Evolutionary conservation across 2,329 filamentous ascomycete genomes (phyloP), one percentile per base, ranked within the genome.

Genomic region (Penicillium nordicum): DNA sequence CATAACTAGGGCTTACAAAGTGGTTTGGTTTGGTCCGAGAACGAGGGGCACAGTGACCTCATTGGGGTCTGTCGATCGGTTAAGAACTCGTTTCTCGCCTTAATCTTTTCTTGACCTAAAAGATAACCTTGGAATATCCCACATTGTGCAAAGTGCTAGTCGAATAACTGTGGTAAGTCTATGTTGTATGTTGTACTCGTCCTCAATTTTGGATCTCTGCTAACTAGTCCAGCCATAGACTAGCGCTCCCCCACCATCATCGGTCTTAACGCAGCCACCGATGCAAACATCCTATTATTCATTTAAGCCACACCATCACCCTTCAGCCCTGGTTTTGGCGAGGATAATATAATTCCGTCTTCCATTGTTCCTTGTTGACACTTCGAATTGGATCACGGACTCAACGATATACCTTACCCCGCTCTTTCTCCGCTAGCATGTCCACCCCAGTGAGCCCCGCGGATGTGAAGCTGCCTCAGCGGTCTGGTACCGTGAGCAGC

Each of bases 401-500:
- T 37, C 47, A 41, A 5, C 5, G n/a, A 43, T 48, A 4, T 18
- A 43, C 44, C n/a, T 57, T 23, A n/a, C 32, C 41, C 48, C 29
- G 23, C 48, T 30, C 14, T 29, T 27, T 11, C 44, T 32, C 14
- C 55, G 55, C 29, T 6, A 29, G 16, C 45, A 72, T 71, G 69
- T 69, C 70, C 37, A 61, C 66, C 5, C 49, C 65, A 8, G 61
- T 55, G 27, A 72, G 68, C 60, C 68, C 69, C 41, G 58, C 63
- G 53, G 68, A 71, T 32, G 25, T 57, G 40, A 69, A 59, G 54
- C 67, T 75, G 55, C 72, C 73, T 11, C 63, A 67, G 45, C 72
- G 72, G 45, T 69, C 71, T n/a, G 61, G 51, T 4, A 74, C 72
- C 6, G 53, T 73, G 43, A 63, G 62, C 51, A 74, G 71, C 43